Evolutionary conservation across 352 stramenopile genomes (phyloP), one percentile per base, ranked within the genome.

Genomic region (Phytophthora hibernalis): DNA sequence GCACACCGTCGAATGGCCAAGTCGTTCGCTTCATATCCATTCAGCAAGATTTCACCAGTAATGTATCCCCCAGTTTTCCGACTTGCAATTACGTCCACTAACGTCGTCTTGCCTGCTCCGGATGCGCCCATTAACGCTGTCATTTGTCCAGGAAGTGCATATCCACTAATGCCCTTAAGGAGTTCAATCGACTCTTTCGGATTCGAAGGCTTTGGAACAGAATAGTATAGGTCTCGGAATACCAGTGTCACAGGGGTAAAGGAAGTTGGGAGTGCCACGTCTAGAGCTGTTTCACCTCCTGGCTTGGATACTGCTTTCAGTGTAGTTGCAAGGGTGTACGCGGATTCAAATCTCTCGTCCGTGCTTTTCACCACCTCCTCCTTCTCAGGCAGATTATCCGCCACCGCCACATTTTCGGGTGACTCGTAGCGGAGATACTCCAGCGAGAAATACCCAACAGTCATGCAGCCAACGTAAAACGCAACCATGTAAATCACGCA

Each of bases 71-170:
- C 82, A 24, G 76, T 90, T 70, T 98, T 98, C 33, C 93, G 73
- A n/a, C 92, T 72, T 1, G 91, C 87, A 40, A 98, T 91, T 2
- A 98, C 91, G 74, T 98, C 91, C 64, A 97, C 89, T 11, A 98
- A 68, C 3, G 93, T 98, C 3, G 85, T 31, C 65, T 98, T 97
- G 0, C 91, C 90, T 31, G 85, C 80, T 18, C 84, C 82, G 15
- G 61, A 73, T 8, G 71, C 66, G 8, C 81, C 81, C 73, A 88
- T 87, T 10, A 90, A 40, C n/a, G 80, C 80, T 7, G 72, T 78
- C 48, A 90, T 82, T 33, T 13, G 49, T 4, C 54, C 62, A 44
- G 51, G 51, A 56, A 65, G 54, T 13, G 65, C 65, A 52, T 65
- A 69, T 16, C 65, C 60, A 22, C 45, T 61, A 26, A 74, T 38